phyloP scores from a whole-genome alignment of 129 eudicot species.

The Saussurea involucrata region DNA sequence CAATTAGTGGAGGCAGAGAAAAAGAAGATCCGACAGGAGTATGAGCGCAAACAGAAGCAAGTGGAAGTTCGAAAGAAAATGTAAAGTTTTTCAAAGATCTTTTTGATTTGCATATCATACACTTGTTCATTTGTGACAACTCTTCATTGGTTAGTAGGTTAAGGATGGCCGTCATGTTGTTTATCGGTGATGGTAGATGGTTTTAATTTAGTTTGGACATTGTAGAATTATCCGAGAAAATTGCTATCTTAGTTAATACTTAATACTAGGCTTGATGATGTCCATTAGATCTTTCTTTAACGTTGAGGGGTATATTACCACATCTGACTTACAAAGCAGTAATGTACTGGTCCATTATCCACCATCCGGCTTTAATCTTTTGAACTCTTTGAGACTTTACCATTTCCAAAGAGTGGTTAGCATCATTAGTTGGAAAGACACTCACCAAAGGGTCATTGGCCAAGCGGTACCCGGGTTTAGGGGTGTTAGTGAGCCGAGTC shows the following conservation, averaged over 20 bases:
- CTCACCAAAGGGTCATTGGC: neutral
- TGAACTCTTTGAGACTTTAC: neutral
- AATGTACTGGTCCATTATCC: neutral
- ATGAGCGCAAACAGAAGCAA: constrained; percentile 93
- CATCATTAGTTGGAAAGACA: neutral
- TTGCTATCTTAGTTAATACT: neutral
- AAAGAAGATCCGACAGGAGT: constrained; percentile 95
- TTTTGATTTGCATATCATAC: neutral
- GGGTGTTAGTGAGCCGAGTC: too few relatives aligned
- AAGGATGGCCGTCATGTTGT: constrained; percentile 1
- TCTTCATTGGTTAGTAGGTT: neutral
- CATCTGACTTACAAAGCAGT: neutral
- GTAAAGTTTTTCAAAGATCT: constrained; percentile 31
- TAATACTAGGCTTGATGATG: neutral
- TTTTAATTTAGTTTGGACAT: neutral
- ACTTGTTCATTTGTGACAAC: neutral
- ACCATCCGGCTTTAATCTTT: neutral
- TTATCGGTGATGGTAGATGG: neutral
- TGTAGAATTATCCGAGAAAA: neutral
- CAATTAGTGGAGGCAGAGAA: constrained; percentile 97
- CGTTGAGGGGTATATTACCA: neutral
- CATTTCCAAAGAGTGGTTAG: neutral
- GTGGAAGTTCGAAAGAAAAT: constrained; percentile 85
- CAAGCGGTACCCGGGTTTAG: neutral
- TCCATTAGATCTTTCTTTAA: neutral